phyloP scores from a whole-genome alignment of 2,329 filamentous ascomycete species.

The Xylariaceae sp. region DNA sequence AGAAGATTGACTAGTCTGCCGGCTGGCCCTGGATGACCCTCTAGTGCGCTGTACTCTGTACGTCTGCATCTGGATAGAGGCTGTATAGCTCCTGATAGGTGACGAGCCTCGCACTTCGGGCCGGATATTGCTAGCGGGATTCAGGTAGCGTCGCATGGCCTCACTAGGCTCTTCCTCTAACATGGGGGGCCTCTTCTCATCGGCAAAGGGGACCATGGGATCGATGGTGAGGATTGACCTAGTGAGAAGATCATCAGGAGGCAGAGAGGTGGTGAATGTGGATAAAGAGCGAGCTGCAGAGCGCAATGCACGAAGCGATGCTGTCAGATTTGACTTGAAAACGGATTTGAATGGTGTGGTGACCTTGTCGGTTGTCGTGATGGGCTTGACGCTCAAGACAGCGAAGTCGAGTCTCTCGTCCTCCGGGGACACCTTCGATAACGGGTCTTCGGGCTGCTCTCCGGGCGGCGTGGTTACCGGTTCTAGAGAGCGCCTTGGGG shows the following conservation, averaged over 20 bases:
- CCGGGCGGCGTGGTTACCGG: slow-evolving; percentile 52
- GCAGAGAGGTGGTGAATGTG: slow-evolving; percentile 56
- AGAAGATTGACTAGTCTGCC: slow-evolving; percentile 25
- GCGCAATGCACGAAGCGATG: slow-evolving; percentile 58
- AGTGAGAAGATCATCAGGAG: slow-evolving; percentile 61
- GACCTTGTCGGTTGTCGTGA: slow-evolving; percentile 27
- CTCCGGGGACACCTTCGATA: slow-evolving; percentile 36
- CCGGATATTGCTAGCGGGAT: slow-evolving; percentile 51
- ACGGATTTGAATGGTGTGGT: slow-evolving; percentile 46
- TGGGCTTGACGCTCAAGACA: slow-evolving; percentile 38
- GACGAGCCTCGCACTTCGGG: slow-evolving; percentile 36
- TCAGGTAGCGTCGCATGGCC: slow-evolving; percentile 61
- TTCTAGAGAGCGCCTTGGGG: slow-evolving; percentile 47
- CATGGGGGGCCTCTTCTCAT: slow-evolving; percentile 59
- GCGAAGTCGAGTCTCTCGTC: slow-evolving; percentile 45
- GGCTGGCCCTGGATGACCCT: slow-evolving; percentile 29
- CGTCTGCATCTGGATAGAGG: slow-evolving; percentile 67
- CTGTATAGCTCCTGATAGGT: slow-evolving; percentile 46
- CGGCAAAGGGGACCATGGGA: slow-evolving; percentile 59
- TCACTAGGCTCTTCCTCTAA: slow-evolving; percentile 60
- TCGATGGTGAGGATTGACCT: slow-evolving; percentile 63
- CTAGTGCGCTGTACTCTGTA: slow-evolving; percentile 55
- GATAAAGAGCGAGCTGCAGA: slow-evolving; percentile 61
- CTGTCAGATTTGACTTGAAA: slow-evolving; percentile 65
- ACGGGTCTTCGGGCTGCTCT: slow-evolving; percentile 42